Percentiles rank a stretch among this genome's conserved stretches.
Evolutionary conservation across 306 rosid species (phyloP).

Genomic region (Potentilla sterilis): DNA sequence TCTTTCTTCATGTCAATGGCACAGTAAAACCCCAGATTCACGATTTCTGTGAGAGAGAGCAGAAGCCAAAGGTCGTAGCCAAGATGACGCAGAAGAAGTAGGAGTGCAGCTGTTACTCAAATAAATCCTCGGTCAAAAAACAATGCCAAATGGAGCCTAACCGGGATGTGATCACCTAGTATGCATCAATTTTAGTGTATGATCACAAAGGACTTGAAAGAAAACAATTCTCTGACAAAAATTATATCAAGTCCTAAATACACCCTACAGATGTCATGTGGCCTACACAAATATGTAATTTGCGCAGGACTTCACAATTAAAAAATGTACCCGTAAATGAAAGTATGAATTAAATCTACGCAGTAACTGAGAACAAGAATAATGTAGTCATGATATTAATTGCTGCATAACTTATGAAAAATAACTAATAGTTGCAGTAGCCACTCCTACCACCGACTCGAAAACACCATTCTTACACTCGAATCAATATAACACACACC

Average conservation of each 20-base stretch:
- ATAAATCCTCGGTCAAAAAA: too few relatives aligned
- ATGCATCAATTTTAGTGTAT: too few relatives aligned
- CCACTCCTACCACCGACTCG: conserved; percentile 12
- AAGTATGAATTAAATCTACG: neutral
- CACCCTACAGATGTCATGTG: neutral
- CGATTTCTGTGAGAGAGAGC: too few relatives aligned
- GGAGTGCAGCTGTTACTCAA: too few relatives aligned
- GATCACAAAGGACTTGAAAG: neutral
- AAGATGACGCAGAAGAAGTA: too few relatives aligned
- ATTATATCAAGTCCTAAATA: neutral
- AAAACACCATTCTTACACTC: conserved; percentile 9
- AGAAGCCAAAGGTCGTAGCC: too few relatives aligned
- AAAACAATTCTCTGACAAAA: neutral
- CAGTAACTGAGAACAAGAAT: conserved; percentile 33
- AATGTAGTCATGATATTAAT: conserved; percentile 22
- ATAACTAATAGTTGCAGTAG: conserved; percentile 21
- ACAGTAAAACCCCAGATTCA: too few relatives aligned
- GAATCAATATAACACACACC: conserved; percentile 8
- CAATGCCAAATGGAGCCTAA: too few relatives aligned
- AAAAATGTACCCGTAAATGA: neutral
- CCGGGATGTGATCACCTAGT: neutral
- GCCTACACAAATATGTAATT: neutral
- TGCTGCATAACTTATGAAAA: conserved; percentile 22
- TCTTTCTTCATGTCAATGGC: too few relatives aligned
- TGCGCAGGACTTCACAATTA: neutral